Evolutionary conservation across 1,284 basidiomycete genomes (phyloP).

Genomic region (Rhodotorula sp.): DNA sequence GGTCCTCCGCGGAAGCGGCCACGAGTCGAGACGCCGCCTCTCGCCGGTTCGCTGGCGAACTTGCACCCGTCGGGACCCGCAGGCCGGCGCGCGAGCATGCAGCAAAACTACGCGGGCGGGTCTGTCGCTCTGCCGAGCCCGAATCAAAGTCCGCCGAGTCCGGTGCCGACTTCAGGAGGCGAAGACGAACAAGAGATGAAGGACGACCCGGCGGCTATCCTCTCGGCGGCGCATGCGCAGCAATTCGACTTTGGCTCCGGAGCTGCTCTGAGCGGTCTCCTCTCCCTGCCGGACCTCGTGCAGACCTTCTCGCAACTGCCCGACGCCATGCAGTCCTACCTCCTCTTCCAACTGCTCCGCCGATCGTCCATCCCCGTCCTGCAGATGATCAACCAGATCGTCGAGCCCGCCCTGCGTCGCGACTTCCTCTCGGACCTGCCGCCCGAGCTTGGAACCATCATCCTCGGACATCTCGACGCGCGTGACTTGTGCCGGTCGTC

Average conservation of each 20-base stretch:
- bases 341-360: constrained; percentile 75
- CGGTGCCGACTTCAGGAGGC: constrained; percentile 29
- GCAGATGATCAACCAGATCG: constrained; percentile 73
- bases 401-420: constrained; percentile 77
- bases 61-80: background rate
- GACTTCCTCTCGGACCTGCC: constrained; percentile 83
- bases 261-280: constrained; percentile 61
- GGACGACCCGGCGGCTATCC: background rate
- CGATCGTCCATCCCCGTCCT: constrained; percentile 79
- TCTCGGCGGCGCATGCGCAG: background rate
- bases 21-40: constrained; percentile 14
- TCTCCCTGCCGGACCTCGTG: constrained; percentile 72
- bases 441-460: constrained; percentile 74
- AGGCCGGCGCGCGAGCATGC: background rate
- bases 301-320: constrained; percentile 70
- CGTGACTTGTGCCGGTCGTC: constrained; percentile 73
- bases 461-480: constrained; percentile 73
- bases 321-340: constrained; percentile 72
- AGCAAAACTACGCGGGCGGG: background rate
- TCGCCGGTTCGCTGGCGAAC: background rate
- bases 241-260: constrained; percentile 31
- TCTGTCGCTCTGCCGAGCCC: constrained; percentile 27
- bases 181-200: constrained; percentile 25
- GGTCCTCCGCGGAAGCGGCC: constrained; percentile 38
- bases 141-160: constrained; percentile 37